These are phyloP conservation scores for Leccinum pachyderme DNA, from an alignment of 1,284 basidiomycete species.

Conservation along the genomic window DNA sequence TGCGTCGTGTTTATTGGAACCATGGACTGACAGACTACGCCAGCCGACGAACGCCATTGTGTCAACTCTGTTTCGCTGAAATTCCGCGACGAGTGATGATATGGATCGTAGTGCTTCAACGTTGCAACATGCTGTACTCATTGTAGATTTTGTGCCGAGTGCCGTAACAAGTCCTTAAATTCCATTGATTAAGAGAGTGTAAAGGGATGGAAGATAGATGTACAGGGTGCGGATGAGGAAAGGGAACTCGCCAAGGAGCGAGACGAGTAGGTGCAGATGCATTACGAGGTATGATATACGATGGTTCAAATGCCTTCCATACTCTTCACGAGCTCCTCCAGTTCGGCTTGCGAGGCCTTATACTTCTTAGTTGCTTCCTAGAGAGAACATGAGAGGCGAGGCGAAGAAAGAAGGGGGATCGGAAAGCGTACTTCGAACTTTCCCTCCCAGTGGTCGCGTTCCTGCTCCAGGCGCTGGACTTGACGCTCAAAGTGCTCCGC, in stretches of 20 bases:
- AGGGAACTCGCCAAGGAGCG: conserved; percentile 8
- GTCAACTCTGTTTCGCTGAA: conserved; percentile 88
- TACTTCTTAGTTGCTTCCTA: conserved; percentile 80
- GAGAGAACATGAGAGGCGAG: conserved; percentile 8
- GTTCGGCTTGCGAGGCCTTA: conserved; percentile 75
- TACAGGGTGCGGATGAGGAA: conserved; percentile 24
- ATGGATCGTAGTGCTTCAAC: not conserved
- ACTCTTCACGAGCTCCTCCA: conserved; percentile 82
- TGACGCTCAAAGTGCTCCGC: conserved; percentile 98
- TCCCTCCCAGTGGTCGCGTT: conserved; percentile 92
- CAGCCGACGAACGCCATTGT: conserved; percentile 84
- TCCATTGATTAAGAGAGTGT: conserved; percentile 21
- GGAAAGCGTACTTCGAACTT: conserved; percentile 81
- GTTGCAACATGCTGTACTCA: not conserved
- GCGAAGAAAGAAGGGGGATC: conserved; percentile 1
- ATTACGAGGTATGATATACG: not conserved
- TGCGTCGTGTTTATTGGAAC: conserved; percentile 17
- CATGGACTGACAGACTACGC: conserved; percentile 9
- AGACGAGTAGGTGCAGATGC: conserved; percentile 14
- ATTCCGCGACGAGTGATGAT: conserved; percentile 50
- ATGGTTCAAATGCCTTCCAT: conserved; percentile 75
- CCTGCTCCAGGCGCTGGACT: conserved; percentile 83
- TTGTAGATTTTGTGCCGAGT: not conserved
- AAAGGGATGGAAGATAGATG: conserved; percentile 15
- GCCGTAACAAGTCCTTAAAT: conserved; percentile 1